Evolutionary conservation across 2,329 filamentous ascomycete genomes (phyloP).

Genomic region (Nemania abortiva): DNA sequence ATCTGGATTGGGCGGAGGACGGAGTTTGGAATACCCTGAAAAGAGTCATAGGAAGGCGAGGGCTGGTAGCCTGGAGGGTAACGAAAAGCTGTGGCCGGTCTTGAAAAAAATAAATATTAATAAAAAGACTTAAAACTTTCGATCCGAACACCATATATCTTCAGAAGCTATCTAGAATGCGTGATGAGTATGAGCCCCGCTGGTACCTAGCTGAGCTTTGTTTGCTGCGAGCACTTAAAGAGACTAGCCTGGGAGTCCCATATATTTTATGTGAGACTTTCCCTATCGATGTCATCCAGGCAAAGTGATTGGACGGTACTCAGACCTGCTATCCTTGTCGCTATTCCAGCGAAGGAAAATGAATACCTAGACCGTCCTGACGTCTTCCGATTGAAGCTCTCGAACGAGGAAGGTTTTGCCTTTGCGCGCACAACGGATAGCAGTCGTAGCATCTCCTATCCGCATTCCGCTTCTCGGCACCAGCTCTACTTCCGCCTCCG

Average conservation of each 20-base stretch:
- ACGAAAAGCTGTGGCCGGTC: slow-evolving; percentile 68
- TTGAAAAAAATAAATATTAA: slow-evolving; percentile 20
- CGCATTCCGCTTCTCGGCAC: not conserved
- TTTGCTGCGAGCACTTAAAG: slow-evolving; percentile 1
- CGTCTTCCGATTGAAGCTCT: slow-evolving; percentile 23
- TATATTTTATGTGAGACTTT: slow-evolving; percentile 9
- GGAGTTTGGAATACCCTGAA: slow-evolving; percentile 78
- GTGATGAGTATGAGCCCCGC: slow-evolving; percentile 6
- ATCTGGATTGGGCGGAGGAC: slow-evolving; percentile 82
- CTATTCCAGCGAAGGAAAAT: slow-evolving; percentile 28
- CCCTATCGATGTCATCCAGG: slow-evolving; percentile 27
- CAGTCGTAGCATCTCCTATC: not conserved
- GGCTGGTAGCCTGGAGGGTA: slow-evolving; percentile 72
- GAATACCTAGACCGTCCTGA: slow-evolving; percentile 20
- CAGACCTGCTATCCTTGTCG: slow-evolving; percentile 15
- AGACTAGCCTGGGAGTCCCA: not conserved
- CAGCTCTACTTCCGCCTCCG: not conserved
- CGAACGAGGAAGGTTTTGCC: not conserved
- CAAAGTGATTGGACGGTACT: slow-evolving; percentile 27
- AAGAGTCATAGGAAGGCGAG: slow-evolving; percentile 74
- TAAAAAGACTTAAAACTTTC: slow-evolving; percentile 13
- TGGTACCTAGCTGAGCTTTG: not conserved
- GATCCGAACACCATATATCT: not conserved
- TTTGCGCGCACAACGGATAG: not conserved
- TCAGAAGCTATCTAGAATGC: not conserved